phyloP scores from a whole-genome alignment of 139 green algal species.

The Closterium sp. region DNA sequence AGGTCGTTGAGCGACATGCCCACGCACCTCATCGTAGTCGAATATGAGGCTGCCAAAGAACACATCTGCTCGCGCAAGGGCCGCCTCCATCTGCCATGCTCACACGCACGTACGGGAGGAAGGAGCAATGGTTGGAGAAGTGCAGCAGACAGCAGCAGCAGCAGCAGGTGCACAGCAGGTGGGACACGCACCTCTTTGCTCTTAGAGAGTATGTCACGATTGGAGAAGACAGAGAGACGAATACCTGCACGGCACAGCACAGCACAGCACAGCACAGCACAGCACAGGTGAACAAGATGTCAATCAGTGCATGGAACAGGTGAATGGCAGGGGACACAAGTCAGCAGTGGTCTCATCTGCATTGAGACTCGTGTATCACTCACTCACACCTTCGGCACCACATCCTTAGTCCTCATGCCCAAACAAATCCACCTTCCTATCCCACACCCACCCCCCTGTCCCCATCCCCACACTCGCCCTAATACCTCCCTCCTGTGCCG shows the following conservation, averaged over 20 bases:
- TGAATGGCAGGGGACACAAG: not conserved
- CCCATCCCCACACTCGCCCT: no score
- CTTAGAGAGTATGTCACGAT: constrained; percentile 76
- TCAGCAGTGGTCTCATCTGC: no score
- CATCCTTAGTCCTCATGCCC: not conserved
- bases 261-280: no score
- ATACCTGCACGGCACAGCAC: constrained; percentile 47
- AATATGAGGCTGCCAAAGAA: constrained; percentile 95
- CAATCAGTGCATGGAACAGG: no score
- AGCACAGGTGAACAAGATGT: no score
- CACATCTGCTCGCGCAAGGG: constrained; percentile 77
- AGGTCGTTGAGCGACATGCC: no score
- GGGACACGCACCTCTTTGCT: constrained; percentile 26
- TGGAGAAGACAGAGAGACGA: constrained; percentile 80
- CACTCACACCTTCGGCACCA: not conserved
- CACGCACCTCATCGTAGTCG: constrained; percentile 87
- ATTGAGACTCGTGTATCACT: no score
- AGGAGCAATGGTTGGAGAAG: not conserved
- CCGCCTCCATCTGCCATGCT: constrained; percentile 67
- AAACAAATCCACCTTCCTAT: no score
- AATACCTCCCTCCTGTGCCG: no score
- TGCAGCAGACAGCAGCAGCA: not conserved
- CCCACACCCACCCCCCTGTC: no score
- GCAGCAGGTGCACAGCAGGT: not conserved
- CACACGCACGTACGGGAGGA: not conserved